Base-by-base conservation (phyloP, 495 filamentous ascomycete genomes). In the Bathelium albidoporum region DNA sequence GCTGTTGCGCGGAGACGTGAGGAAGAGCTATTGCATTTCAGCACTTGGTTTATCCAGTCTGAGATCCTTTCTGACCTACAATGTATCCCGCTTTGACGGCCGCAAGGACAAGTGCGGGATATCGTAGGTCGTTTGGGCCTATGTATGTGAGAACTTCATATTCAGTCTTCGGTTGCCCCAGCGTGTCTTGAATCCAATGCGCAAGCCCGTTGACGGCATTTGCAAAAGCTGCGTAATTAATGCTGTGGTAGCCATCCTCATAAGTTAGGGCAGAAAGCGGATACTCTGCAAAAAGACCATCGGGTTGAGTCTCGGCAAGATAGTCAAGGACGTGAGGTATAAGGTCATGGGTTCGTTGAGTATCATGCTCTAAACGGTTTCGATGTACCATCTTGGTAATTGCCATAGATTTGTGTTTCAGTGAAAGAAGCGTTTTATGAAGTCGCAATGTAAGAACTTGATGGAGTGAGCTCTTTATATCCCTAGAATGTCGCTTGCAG, bases 141-240 rank as follows among this genome's bases (percentile, higher is more conserved):
- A 73, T 64, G 64, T 74, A 76, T n/a, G 71, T 59, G 2, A 76
- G 31, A 3, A 64, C 61, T 2, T 75, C 65, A 28, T 53, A 9
- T 5, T 64, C 52, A 16, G 41, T 36, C 0, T 61, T 59, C 1
- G 60, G 31, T 5, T 28, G 22, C 0, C 78, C 79, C 22, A 74
- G 66, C 44, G 70, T n/a, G 18, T 74, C 53, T 12, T 68, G 58
- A 14, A 81, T 53, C 74, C 73, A 76, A 65, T 73, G 73, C 10
- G 78, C 73, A 32, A 77, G 49, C 12, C 72, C 68, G 66, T 81
- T 76, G 32, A 81, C 66, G 9, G 76, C 73, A 62, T 74, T 77
- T 1, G 75, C 73, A n/a, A 81, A 67, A 2, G 70, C 65, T 16
- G 58, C 58, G 45, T 75, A 78, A 2, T 75, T 77, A n/a, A 81